Base-by-base conservation (phyloP, 2,329 filamentous ascomycete genomes). In the Sclerotinia trifoliorum region DNA sequence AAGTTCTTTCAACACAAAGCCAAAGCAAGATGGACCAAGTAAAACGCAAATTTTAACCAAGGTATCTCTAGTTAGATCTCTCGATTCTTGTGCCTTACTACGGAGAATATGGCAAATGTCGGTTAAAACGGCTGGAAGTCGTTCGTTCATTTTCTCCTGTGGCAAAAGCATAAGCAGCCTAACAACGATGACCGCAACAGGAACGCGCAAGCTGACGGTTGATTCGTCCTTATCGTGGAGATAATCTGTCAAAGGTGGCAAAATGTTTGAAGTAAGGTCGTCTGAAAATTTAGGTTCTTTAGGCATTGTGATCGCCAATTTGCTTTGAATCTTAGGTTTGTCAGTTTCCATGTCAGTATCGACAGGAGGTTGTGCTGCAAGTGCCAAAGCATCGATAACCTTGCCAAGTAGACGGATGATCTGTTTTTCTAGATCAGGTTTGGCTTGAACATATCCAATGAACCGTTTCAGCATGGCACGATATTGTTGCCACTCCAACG, bases 201-300 rank as follows among this genome's bases (percentile, higher is more conserved):
- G 94, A 46, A 97, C 90, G 78, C 95, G 92, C 65, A 95, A 87
- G 80, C 94, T 97, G 78, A 99, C 94, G 62, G 93, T 94, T 1
- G 93, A 89, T 78, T 99, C 95, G 71, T 98, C 92, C 78, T 97
- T 98, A 75, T 96, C 89, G 74, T 97, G 94, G 39, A 98, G 85
- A 77, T 97, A 95, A 57, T 88, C 86, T n/a, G 90, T 85, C 44
- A 99, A 81, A 24, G 91, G 86, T 0, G 94, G 93, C 49, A 97
- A 81, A 74, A 97, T 91, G 70, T 89, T 88, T 26, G 87, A 86
- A 52, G 86, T 85, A 65, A 98, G 82, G 73, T 97, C 93, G 1
- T 86, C 83, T 21, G 86, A 82, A 46, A 96, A 82, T 77, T 92
- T 92, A 13, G 87, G 81, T 70, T 85, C 79, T 46, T 84, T 83